Evolutionary conservation across 495 filamentous ascomycete species (phyloP).

Genomic region (Friedmanniomyces endolithicus): DNA sequence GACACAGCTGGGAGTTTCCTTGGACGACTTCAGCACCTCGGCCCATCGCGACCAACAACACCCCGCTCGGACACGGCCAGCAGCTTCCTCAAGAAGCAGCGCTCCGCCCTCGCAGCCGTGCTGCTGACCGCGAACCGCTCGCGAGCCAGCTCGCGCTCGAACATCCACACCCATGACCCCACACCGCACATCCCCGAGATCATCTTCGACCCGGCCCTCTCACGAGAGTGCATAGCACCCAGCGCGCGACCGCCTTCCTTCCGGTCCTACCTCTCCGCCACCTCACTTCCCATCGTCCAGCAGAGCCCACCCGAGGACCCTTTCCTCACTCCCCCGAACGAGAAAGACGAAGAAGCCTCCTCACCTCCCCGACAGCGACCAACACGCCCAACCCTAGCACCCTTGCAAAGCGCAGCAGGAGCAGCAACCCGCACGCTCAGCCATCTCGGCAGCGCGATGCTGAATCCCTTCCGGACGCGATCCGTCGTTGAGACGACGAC

Average conservation of each 20-base stretch:
- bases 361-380: not conserved
- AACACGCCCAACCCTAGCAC: slow-evolving; percentile 2
- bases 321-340: slow-evolving; percentile 18
- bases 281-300: slow-evolving; percentile 3
- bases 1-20: slow-evolving; percentile 6
- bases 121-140: slow-evolving; percentile 5
- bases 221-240: slow-evolving; percentile 7
- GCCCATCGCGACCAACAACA: slow-evolving; percentile 6
- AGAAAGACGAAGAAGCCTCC: not conserved
- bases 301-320: slow-evolving; percentile 16
- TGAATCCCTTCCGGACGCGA: slow-evolving; percentile 12
- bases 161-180: too few relatives aligned
- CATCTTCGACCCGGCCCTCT: slow-evolving; percentile 6
- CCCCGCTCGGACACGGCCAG: not conserved
- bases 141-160: slow-evolving; percentile 4
- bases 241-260: slow-evolving; percentile 7
- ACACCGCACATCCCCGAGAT: slow-evolving; percentile 4
- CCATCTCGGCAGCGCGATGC: slow-evolving; percentile 3
- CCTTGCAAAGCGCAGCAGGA: slow-evolving; percentile 13
- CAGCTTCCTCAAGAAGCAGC: slow-evolving; percentile 10
- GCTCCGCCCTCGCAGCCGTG: slow-evolving; percentile 6
- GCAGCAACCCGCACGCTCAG: slow-evolving; percentile 8
- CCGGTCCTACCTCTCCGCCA: slow-evolving; percentile 7
- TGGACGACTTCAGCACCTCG: slow-evolving; percentile 3
- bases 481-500: not conserved